Base-by-base conservation (phyloP, 805 yeast species). In the Starmera dryadoides region DNA sequence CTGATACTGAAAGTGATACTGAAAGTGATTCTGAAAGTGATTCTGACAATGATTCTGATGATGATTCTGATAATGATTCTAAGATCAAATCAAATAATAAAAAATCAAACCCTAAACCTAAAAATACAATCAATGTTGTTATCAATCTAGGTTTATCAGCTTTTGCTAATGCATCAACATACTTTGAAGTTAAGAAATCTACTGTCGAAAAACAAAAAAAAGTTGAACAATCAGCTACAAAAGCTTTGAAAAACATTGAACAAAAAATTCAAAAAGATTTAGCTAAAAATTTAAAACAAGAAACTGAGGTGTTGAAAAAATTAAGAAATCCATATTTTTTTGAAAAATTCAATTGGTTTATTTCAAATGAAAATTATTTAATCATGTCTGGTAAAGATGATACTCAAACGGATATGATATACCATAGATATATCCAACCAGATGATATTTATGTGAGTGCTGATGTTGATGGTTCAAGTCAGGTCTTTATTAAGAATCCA, bases 341-440 rank as follows among this genome's bases (percentile, higher is more conserved):
- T 64, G 98, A 93, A 56, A 93, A 91, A 59, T 91, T 81, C 59
- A 78, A 71, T 53, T 93, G 98, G 98, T 93, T 93, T 54, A 68
- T 89, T n/a, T 76, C 96, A 0, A 79, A 81, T 47, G 98, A 91
- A 55, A 89, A 93, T 0, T 88, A 84, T 53, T 63, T 93, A 36
- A 84, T 94, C 42, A 60, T 93, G 39, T 87, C 89, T 35, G 98
- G 97, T 2, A 77, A 87, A 46, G 96, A 93, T 55, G 74, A 70
- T 18, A 58, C 75, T 4, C 98, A 91, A 56, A 71, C 77, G 4
- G 96, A 89, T 50, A 73, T 86, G 64, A 74, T 93, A 21, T 84
- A 83, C 53, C 80, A 81, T 50, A 75, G 87, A 39, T 84, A 86
- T 53, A 79, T 88, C 58, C 78, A 75, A 34, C 78, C 74, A 38